These are phyloP conservation scores for Ascomycota sp. DNA, from an alignment of 2,329 filamentous ascomycete species.

Conservation along the genomic window DNA sequence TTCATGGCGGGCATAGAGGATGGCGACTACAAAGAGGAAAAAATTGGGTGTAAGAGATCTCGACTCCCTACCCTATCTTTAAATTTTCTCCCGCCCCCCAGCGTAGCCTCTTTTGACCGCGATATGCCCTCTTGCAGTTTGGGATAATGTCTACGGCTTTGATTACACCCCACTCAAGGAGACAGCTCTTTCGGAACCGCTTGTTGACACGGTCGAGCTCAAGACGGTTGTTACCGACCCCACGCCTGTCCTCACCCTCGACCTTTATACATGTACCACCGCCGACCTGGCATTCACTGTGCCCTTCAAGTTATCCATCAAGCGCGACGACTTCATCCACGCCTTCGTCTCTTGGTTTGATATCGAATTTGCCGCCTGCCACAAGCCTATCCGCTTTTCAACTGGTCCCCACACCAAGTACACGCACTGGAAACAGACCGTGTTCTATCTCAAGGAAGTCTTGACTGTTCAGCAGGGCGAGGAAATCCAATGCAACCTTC, in stretches of 20 bases:
- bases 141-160: constrained; percentile 98
- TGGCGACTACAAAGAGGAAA: constrained; percentile 98
- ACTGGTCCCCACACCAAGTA: constrained; percentile 97
- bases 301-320: constrained; percentile 52
- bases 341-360: constrained; percentile 97
- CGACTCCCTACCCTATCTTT: not conserved
- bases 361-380: constrained; percentile 93
- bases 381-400: constrained; percentile 92
- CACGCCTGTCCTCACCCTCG: constrained; percentile 60
- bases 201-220: constrained; percentile 92
- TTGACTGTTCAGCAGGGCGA: constrained; percentile 80
- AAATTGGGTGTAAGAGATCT: constrained; percentile 71
- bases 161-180: constrained; percentile 86
- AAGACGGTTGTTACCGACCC: constrained; percentile 95
- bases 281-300: constrained; percentile 66
- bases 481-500: constrained; percentile 47
- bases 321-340: constrained; percentile 85
- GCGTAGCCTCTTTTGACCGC: not conserved
- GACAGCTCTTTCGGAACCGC: constrained; percentile 79
- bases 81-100: not conserved
- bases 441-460: constrained; percentile 89
- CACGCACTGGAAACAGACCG: constrained; percentile 99
- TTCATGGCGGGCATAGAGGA: constrained; percentile 95
- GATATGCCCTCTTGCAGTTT: constrained; percentile 36
- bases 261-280: constrained; percentile 74